Conservation (phyloP, 768 basidiomycete species). For the Trametes maxima region DNA sequence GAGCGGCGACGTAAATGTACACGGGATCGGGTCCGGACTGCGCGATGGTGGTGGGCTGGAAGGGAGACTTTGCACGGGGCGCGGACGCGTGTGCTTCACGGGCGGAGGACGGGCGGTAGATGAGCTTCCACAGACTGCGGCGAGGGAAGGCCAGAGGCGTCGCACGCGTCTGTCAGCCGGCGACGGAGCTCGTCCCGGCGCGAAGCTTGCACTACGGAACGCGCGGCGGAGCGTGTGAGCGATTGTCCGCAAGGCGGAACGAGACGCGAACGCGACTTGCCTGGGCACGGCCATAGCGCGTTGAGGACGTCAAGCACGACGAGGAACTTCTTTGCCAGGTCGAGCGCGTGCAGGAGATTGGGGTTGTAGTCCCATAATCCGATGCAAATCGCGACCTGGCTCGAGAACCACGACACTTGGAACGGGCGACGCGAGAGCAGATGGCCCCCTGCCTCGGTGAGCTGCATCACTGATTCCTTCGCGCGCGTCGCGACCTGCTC, state of each 20-base stretch:
- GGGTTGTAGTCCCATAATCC: slow-evolving; percentile 67
- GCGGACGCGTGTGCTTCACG: slow-evolving; percentile 3
- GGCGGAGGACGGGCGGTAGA: slow-evolving; percentile 26
- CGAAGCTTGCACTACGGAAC: slow-evolving; percentile 24
- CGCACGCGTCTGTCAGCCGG: slow-evolving; percentile 31
- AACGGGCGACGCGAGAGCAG: slow-evolving; percentile 69
- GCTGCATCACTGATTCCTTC: slow-evolving; percentile 52
- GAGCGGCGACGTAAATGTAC: slow-evolving; percentile 5
- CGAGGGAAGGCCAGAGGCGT: slow-evolving; percentile 24
- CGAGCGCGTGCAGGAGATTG: slow-evolving; percentile 56
- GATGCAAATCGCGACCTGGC: slow-evolving; percentile 45
- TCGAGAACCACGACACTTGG: slow-evolving; percentile 59
- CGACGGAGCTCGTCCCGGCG: slow-evolving; percentile 29
- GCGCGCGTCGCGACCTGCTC: slow-evolving; percentile 65
- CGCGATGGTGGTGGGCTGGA: background rate
- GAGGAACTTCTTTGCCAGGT: slow-evolving; percentile 67
- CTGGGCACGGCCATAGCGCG: slow-evolving; percentile 64
- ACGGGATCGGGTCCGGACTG: background rate
- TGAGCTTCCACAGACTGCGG: slow-evolving; percentile 27
- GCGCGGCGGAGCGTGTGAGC: background rate
- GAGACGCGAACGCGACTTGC: slow-evolving; percentile 34
- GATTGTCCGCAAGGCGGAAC: background rate
- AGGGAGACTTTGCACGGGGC: background rate
- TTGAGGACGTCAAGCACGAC: slow-evolving; percentile 67
- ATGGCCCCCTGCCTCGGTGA: slow-evolving; percentile 53